A percentile compares a stretch with the other conserved stretches of the same genome.
Conservation (phyloP, 2,329 filamentous ascomycete genomes). For the Fusarium compactum region DNA sequence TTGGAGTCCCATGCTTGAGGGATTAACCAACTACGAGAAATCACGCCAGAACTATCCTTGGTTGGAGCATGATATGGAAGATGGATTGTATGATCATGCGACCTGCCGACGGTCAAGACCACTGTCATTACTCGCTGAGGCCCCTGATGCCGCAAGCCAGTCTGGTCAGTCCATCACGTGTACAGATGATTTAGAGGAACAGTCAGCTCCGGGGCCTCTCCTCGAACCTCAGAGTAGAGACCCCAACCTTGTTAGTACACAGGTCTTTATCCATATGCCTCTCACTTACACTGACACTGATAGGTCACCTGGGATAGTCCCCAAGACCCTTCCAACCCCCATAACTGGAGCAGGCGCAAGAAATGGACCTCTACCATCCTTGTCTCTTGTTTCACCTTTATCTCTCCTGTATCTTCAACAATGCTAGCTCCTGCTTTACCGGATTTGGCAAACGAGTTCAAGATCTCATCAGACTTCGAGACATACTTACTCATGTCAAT, state of each 20-base stretch:
- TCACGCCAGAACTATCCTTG: constrained; percentile 49
- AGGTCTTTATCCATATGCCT: too few species aligned
- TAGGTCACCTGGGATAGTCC: constrained; percentile 60
- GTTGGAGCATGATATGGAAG: constrained; percentile 25
- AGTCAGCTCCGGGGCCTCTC: constrained; percentile 18
- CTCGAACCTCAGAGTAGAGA: constrained; percentile 18
- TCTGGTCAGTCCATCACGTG: background rate
- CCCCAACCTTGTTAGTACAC: constrained; percentile 40
- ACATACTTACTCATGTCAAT: constrained; percentile 68
- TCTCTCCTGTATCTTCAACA: constrained; percentile 66
- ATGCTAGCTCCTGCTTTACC: constrained; percentile 63
- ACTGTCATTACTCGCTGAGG: constrained; percentile 28
- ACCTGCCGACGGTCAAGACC: constrained; percentile 6
- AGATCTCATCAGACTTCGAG: constrained; percentile 57
- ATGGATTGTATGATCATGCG: background rate
- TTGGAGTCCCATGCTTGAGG: constrained; percentile 45
- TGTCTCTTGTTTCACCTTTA: constrained; percentile 61
- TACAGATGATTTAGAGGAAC: constrained; percentile 17
- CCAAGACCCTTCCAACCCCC: constrained; percentile 55
- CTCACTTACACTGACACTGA: background rate
- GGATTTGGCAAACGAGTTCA: constrained; percentile 58
- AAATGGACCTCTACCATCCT: constrained; percentile 54
- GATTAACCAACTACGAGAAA: constrained; percentile 46
- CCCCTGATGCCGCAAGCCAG: constrained; percentile 1
- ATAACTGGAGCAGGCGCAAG: constrained; percentile 60